These are phyloP conservation scores for Fragosphaeria purpurea DNA, from an alignment of 2,329 filamentous ascomycete species.

Conservation along the genomic window DNA sequence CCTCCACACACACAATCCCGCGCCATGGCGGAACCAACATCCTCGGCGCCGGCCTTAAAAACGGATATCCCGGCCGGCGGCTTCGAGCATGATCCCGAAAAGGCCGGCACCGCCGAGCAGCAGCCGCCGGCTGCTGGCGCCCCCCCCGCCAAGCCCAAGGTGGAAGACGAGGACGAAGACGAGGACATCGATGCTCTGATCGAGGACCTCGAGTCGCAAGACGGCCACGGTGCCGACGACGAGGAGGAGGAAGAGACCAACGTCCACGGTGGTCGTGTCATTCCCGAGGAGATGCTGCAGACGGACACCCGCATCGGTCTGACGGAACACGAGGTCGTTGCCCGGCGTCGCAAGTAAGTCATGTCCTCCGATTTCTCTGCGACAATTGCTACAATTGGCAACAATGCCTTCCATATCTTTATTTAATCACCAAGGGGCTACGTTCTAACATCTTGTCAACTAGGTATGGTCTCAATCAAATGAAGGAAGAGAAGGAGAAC, in stretches of 20 bases:
- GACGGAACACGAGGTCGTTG: conserved; percentile 56
- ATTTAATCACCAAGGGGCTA: background rate
- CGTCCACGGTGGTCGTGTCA: conserved; percentile 43
- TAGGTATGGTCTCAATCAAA: conserved; percentile 64
- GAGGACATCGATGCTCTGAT: conserved; percentile 82
- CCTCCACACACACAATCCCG: conserved; percentile 20
- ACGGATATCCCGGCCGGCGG: conserved; percentile 55
- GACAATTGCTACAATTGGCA: too few relatives aligned
- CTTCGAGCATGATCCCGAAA: conserved; percentile 46
- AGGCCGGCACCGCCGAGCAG: conserved; percentile 23
- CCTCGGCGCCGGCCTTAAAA: conserved; percentile 46
- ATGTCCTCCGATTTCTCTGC: background rate
- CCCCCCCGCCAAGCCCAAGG: conserved; percentile 30
- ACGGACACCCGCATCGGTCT: conserved; percentile 64
- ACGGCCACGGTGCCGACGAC: conserved; percentile 57
- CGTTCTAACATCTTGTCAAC: background rate
- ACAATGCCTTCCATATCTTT: background rate
- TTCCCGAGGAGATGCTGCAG: conserved; percentile 60
- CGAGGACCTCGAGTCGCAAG: conserved; percentile 74
- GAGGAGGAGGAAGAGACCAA: conserved; percentile 40
- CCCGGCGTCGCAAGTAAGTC: conserved; percentile 51
- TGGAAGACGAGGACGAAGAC: conserved; percentile 57
- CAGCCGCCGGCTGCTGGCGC: conserved; percentile 11
- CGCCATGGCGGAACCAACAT: conserved; percentile 46
- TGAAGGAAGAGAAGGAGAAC: conserved; percentile 84